Evolutionary conservation across 768 basidiomycete species (phyloP), one percentile per base, ranked within the genome.

Genomic region (Rhodotorula sphaerocarpa): DNA sequence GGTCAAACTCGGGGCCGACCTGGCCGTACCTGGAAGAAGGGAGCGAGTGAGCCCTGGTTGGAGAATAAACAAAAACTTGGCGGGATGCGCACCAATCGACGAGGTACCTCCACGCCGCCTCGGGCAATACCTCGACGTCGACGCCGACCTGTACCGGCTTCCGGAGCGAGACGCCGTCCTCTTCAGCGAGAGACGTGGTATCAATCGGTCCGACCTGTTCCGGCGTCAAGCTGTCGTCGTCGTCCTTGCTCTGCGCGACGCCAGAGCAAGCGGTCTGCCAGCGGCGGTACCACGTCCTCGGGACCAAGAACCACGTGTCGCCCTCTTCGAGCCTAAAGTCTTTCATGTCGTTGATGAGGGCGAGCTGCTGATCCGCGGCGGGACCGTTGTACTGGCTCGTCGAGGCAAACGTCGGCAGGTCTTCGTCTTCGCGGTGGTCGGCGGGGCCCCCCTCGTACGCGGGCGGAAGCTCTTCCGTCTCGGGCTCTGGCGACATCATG

Each of bases 301-400:
- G 79, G 33, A 92, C 79, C 52, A 92, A 76, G 76, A 82, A 90
- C 89, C 89, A 91, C 14, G 79, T 83, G 54, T 89, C 83, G 48
- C 86, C 86, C 12, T 79, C 76, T 34, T 79, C 76, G 80, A 90
- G 82, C 45, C 78, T 76, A 48, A 71, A 10, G 12, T 21, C 1
- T 34, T 59, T 50, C n/a, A 57, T 15, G 74, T 75, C 73, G n/a
- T 81, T 74, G 70, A 88, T 79, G 52, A 78, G 73, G 9, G 76
- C 59, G n/a, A 83, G 61, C 73, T 83, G 86, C 52, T 82, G 30
- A 3, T 58, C 43, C 6, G 78, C 7, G 70, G 70, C 3, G 77
- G 77, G 25, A 77, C 69, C 64, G 79, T 65, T 50, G 75, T 69
- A 45, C 67, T 7, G 3, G 27, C 25, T 18, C 4, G 41, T 0